Evolutionary conservation across 768 basidiomycete genomes (phyloP), one percentile per base, ranked within the genome.

Genomic region (Boletus vinaceobasis): DNA sequence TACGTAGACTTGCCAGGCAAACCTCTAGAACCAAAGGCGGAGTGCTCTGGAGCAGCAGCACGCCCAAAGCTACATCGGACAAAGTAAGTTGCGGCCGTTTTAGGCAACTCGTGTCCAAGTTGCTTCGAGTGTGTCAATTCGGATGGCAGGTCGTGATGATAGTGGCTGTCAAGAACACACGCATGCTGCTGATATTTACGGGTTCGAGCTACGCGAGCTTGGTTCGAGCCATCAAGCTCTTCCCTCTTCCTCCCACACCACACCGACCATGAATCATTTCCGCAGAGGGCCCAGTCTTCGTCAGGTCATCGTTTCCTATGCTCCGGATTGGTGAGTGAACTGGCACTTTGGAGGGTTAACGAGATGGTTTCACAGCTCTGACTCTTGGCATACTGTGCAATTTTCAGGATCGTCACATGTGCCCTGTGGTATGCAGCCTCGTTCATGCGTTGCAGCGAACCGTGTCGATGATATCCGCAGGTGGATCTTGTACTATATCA

Each of bases 291-390:
- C 60, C 10, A 51, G 55, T 29, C 55, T 71, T 23, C 56, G 60
- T 19, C 60, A 55, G 31, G 49, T 59, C 46, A 2, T 63, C 32
- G 23, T 77, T 8, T 86, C 86, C 0, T 90, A 91, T 72, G 78
- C 81, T 13, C 84, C 86, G 0, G 90, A 92, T 65, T 92, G 90
- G 89, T 89, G 64, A 62, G 81, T 26, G 27, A 33, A 14, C 17
- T 5, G 9, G 21, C 4, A 17, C 40, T 23, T 23, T 4, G 23
- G 7, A 32, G 19, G 2, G 17, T 2, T 2, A 4, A 44, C 8
- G 37, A 23, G 27, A n/a, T 1, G 8, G 19, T 36, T 14, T 32
- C 26, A 17, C 23, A 21, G 6, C 40, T 33, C 49, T 58, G 46
- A 58, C 27, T 9, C 26, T 43, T 32, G 27, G 23, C 5, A 8